Conservation (phyloP, 306 rosid genomes). For the peach (Prunus persica) region DNA sequence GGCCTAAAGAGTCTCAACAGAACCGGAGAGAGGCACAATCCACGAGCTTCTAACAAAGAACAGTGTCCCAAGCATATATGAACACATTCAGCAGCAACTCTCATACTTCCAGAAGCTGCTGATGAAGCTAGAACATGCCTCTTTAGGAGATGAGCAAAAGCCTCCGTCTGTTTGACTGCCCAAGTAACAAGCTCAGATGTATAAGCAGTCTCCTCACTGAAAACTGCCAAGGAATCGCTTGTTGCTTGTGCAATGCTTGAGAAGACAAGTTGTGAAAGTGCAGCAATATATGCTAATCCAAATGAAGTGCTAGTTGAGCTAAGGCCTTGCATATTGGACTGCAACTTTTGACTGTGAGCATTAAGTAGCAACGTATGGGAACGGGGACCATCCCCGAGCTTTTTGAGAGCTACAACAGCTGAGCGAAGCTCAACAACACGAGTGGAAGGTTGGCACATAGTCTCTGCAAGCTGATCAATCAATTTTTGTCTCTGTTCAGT, state of each 20-base stretch:
- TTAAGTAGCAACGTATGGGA: constrained; percentile 64
- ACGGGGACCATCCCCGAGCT: constrained; percentile 83
- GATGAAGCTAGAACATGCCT: constrained; percentile 62
- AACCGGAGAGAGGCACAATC: constrained; percentile 79
- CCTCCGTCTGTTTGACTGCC: constrained; percentile 69
- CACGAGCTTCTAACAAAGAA: constrained; percentile 59
- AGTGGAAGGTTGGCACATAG: constrained; percentile 61
- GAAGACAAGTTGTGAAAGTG: constrained; percentile 67
- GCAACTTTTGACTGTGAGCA: constrained; percentile 55
- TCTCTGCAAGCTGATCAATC: constrained; percentile 76
- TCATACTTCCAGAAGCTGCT: constrained; percentile 71
- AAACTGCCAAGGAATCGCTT: constrained; percentile 61
- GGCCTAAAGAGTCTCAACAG: constrained; percentile 63
- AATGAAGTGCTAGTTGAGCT: constrained; percentile 23
- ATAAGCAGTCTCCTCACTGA: constrained; percentile 70
- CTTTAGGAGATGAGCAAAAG: constrained; percentile 51
- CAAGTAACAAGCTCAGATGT: constrained; percentile 89
- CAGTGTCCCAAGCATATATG: constrained; percentile 71
- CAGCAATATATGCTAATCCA: constrained; percentile 55
- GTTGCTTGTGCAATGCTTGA: constrained; percentile 74
- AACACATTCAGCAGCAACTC: constrained; percentile 76
- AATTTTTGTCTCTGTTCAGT: constrained; percentile 54
- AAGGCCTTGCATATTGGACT: constrained; percentile 36
- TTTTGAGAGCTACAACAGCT: constrained; percentile 55
- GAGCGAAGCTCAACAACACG: constrained; percentile 59